phyloP scores from a whole-genome alignment of 192 early-diverging fungal genomes.

The Backusella westeae region DNA sequence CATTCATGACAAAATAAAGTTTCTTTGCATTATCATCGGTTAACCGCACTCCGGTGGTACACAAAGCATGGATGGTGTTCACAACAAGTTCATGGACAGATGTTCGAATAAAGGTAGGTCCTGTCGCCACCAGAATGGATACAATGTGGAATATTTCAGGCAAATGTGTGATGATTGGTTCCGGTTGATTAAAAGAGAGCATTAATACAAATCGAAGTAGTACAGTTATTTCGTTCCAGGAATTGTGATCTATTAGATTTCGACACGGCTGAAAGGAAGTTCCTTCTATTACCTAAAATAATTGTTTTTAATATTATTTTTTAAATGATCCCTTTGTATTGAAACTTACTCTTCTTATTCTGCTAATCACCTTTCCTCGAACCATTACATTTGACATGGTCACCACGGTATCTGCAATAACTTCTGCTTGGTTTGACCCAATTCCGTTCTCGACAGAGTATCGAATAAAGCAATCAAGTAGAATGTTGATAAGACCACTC shows the following conservation, averaged over 20 bases:
- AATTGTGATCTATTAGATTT: conserved; percentile 70
- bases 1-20: conserved; percentile 58
- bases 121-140: conserved; percentile 77
- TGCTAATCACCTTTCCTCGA: conserved; percentile 77
- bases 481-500: conserved; percentile 71
- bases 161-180: conserved; percentile 64
- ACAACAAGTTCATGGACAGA: conserved; percentile 89
- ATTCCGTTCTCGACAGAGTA: conserved; percentile 77
- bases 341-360: conserved; percentile 64
- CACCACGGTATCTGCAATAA: conserved; percentile 81
- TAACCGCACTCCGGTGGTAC: conserved; percentile 47
- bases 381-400: conserved; percentile 73
- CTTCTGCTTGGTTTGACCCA: conserved; percentile 72
- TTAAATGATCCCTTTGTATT: conserved; percentile 55
- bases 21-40: conserved; percentile 47
- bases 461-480: conserved; percentile 75
- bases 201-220: conserved; percentile 83
- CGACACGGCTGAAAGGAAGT: conserved; percentile 67
- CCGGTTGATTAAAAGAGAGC: conserved; percentile 78
- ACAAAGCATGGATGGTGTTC: conserved; percentile 83
- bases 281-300: conserved; percentile 18
- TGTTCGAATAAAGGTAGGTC: conserved; percentile 74
- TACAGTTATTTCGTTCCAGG: conserved; percentile 88
- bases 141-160: conserved; percentile 85
- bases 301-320: background rate